Evolutionary conservation across 495 filamentous ascomycete genomes (phyloP).

Genomic region (Geopyxis carbonaria): DNA sequence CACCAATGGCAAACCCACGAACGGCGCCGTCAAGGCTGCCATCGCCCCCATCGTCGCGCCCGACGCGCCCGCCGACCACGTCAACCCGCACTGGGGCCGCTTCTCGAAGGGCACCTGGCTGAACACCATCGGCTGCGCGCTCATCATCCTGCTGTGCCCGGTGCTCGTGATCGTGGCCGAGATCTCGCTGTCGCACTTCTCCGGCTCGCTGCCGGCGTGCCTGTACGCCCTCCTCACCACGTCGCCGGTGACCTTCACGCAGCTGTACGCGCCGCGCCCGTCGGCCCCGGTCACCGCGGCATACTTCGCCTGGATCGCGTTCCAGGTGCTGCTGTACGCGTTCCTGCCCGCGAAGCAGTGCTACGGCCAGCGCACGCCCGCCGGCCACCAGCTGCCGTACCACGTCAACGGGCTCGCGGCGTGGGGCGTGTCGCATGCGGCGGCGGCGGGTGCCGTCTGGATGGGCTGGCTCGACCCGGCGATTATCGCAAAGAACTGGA

Average conservation of each 20-base stretch:
- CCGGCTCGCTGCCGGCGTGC: conserved; percentile 10
- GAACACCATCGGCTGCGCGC: conserved; percentile 14
- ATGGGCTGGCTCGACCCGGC: conserved; percentile 28
- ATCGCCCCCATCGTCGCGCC: neutral
- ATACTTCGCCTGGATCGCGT: conserved; percentile 26
- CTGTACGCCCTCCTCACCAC: conserved; percentile 2
- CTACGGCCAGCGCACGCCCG: conserved; percentile 26
- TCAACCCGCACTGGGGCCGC: conserved; percentile 22
- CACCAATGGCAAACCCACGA: conserved; percentile 2
- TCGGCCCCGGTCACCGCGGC: conserved; percentile 13
- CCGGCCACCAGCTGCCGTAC: conserved; percentile 27
- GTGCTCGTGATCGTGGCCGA: conserved; percentile 16
- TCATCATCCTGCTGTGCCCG: conserved; percentile 19
- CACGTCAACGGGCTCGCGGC: conserved; percentile 30
- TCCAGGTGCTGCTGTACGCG: conserved; percentile 26
- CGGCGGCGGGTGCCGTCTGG: conserved; percentile 16
- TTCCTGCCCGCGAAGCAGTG: conserved; percentile 26
- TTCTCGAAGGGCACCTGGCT: conserved; percentile 20
- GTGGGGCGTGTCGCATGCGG: conserved; percentile 28
- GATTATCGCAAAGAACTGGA: conserved; percentile 31
- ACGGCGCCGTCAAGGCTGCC: neutral
- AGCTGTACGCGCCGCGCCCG: conserved; percentile 13
- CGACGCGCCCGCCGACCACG: conserved; percentile 4
- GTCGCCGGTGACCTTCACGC: conserved; percentile 11
- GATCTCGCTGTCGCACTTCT: conserved; percentile 12